Base-by-base conservation (phyloP, 1,284 basidiomycete genomes). In the Tilletia walkeri region DNA sequence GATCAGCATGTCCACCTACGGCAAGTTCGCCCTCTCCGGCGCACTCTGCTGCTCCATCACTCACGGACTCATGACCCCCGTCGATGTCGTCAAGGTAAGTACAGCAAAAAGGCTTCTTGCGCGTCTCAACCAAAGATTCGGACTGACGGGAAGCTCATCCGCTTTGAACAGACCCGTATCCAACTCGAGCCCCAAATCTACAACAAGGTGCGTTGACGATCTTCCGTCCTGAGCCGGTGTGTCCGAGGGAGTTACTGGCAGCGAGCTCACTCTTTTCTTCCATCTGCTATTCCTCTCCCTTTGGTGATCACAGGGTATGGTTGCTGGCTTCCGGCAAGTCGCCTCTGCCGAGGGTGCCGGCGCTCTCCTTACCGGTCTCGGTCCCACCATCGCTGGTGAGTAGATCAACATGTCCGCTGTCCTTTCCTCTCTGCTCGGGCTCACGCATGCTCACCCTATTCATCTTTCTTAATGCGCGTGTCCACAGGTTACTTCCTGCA, bases 21-120 rank as follows among this genome's bases (percentile, higher is more conserved):
- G 86, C 68, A 83, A 86, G 72, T 87, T 87, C 84, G 86, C 86
- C 75, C 82, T 97, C 75, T 94, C 93, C 82, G 94, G 94, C 89
- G 88, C 89, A 77, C 88, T 95, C 78, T 93, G 94, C 75, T 97
- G 94, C 83, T 93, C 94, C 86, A 71, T 94, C 85, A 96, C 94
- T 78, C 94, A 97, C 85, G 94, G 94, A 73, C 81, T 79, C 65
- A 72, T 82, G 67, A 81, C 79, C 34, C 79, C 77, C 30, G 73
- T 78, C 71, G 78, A 80, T 79, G 79, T 79, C 53, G 80, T 82
- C 76, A 38, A 36, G 48, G 54, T 66, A 49, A 68, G 61, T 41
- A 53, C 12, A 9, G 24, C 18, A 45, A 14, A 45, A 9, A 9
- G 24, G 18, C 18, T 18, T 53, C 24, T 30, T 30, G 24, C 24